These are phyloP conservation scores for Salix koriyanagi DNA, from an alignment of 345 rosid species.

Conservation along the genomic window DNA sequence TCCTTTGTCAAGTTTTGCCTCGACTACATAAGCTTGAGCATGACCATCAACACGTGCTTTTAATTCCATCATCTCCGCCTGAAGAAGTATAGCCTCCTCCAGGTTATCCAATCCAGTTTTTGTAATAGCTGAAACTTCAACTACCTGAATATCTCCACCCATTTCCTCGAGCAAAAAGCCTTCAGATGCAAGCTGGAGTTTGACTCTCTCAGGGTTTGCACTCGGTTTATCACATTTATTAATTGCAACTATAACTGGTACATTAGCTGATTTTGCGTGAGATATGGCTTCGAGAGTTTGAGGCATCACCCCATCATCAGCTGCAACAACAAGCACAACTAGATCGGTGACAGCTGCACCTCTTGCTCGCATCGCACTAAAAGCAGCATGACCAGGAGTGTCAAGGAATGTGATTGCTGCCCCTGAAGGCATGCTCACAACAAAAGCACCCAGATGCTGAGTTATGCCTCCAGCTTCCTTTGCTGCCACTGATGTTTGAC, in stretches of 20 bases:
- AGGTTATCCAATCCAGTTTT: constrained; percentile 68
- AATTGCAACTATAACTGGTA: constrained; percentile 83
- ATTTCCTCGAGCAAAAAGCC: constrained; percentile 84
- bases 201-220: constrained; percentile 75
- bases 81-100: constrained; percentile 88
- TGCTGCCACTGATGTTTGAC: constrained; percentile 82
- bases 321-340: constrained; percentile 92
- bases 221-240: constrained; percentile 91
- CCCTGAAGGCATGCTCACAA: constrained; percentile 80
- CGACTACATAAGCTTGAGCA: constrained; percentile 94
- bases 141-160: constrained; percentile 87
- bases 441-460: constrained; percentile 91
- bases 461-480: constrained; percentile 98
- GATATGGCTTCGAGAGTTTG: constrained; percentile 90
- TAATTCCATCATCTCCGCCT: constrained; percentile 86
- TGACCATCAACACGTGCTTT: constrained; percentile 85
- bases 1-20: constrained; percentile 90
- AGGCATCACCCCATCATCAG: constrained; percentile 98
- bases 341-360: constrained; percentile 96
- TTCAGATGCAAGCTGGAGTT: constrained; percentile 78
- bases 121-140: constrained; percentile 79
- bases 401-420: constrained; percentile 88
- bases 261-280: constrained; percentile 85
- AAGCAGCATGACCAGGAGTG: constrained; percentile 95
- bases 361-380: constrained; percentile 93